A percentile compares a stretch with the other conserved stretches of the same genome.
Conservation (phyloP, 805 yeast species). For the Saccharomyces eubayanus region DNA sequence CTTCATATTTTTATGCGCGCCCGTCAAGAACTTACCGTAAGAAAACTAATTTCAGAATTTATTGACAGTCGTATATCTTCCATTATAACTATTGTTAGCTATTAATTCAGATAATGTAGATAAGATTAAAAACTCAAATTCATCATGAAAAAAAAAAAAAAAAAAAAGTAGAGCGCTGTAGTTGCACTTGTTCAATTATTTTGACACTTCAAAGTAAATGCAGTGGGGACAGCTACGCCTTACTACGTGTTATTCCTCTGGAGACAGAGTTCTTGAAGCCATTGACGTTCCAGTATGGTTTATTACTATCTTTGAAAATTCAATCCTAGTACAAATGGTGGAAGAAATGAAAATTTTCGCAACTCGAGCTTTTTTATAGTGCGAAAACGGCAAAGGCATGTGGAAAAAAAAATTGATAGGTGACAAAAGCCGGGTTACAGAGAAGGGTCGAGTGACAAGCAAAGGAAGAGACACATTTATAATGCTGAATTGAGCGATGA, state of each 20-base stretch:
- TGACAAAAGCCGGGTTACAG: background rate
- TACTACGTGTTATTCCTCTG: too few relatives aligned
- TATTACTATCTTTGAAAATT: background rate
- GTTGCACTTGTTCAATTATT: background rate
- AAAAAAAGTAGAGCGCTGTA: background rate
- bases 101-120: constrained; percentile 32
- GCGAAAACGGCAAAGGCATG: background rate
- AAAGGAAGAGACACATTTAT: background rate
- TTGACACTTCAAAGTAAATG: constrained; percentile 1
- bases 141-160: constrained; percentile 15
- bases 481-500: background rate
- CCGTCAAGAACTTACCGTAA: background rate
- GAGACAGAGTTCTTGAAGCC: too few relatives aligned
- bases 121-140: constrained; percentile 21
- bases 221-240: background rate
- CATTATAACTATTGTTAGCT: constrained; percentile 14
- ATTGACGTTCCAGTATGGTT: background rate
- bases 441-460: background rate
- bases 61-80: constrained; percentile 7
- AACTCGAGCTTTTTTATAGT: background rate
- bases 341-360: background rate
- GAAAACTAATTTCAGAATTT: constrained; percentile 1
- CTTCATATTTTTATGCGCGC: background rate
- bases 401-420: background rate
- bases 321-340: background rate